Conservation (phyloP, 192 early-diverging fungal species). For the Mortierella claussenii region DNA sequence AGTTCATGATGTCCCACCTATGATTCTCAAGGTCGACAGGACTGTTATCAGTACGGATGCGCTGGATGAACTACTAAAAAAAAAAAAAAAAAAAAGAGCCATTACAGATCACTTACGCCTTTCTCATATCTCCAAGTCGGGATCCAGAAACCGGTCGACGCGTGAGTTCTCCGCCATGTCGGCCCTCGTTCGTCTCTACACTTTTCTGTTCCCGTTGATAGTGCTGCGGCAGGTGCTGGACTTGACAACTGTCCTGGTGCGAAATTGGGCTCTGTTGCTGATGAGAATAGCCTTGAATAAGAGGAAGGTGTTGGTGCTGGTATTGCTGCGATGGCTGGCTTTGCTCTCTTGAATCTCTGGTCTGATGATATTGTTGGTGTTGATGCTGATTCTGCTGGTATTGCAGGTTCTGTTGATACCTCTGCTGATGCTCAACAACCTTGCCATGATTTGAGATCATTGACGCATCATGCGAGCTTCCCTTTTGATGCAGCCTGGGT, state of each 20-base stretch:
- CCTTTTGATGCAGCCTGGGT: not conserved
- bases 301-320: too few relatives aligned
- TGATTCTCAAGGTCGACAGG: not conserved
- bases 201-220: too few relatives aligned
- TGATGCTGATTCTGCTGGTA: slow-evolving; percentile 5
- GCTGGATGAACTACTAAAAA: not conserved
- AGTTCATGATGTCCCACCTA: slow-evolving; percentile 49
- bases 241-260: too few relatives aligned
- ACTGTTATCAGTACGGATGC: not conserved
- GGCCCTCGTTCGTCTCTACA: not conserved
- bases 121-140: slow-evolving; percentile 36
- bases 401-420: too few relatives aligned
- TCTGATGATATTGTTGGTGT: not conserved
- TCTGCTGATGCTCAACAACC: not conserved
- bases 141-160: slow-evolving; percentile 6
- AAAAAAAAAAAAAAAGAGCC: not conserved
- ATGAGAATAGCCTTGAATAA: too few relatives aligned
- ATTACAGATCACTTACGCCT: slow-evolving; percentile 26
- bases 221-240: too few relatives aligned
- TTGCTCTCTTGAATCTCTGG: too few relatives aligned
- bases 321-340: too few relatives aligned
- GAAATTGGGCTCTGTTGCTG: too few relatives aligned
- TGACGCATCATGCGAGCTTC: not conserved
- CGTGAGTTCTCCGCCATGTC: not conserved
- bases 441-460: not conserved